A percentile compares a stretch with the other conserved stretches of the same genome.
These are phyloP conservation scores for Pseudocercospora fijiensis DNA, from an alignment of 2,329 filamentous ascomycete species.

Conservation along the genomic window DNA sequence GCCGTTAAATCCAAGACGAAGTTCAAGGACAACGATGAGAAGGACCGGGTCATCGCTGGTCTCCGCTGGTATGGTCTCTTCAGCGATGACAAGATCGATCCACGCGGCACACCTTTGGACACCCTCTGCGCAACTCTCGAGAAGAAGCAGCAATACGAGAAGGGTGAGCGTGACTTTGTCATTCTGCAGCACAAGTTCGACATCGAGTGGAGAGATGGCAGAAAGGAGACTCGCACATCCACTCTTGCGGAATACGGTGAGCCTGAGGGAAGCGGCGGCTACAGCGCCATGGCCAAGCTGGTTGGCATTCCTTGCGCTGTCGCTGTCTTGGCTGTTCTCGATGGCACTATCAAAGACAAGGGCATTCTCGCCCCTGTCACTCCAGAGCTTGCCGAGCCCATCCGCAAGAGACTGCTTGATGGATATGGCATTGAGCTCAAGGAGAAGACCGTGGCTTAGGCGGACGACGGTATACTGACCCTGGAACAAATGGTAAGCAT, in stretches of 20 bases:
- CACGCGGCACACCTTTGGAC: conserved; percentile 78
- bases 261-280: conserved; percentile 60
- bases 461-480: background rate
- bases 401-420: conserved; percentile 71
- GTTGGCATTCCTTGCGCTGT: conserved; percentile 75
- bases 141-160: conserved; percentile 85
- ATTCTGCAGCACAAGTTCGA: conserved; percentile 78
- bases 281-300: conserved; percentile 79
- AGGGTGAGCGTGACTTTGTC: conserved; percentile 80
- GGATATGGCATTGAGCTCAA: conserved; percentile 72
- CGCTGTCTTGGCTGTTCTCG: conserved; percentile 56
- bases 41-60: conserved; percentile 67
- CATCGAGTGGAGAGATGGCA: conserved; percentile 79
- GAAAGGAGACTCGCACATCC: conserved; percentile 71
- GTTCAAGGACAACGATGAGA: conserved; percentile 68
- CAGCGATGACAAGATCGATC: conserved; percentile 66
- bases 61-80: conserved; percentile 71
- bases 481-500: background rate
- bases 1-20: conserved; percentile 73
- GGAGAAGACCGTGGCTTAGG: conserved; percentile 59
- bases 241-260: conserved; percentile 82
- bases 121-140: conserved; percentile 87
- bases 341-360: conserved; percentile 40
- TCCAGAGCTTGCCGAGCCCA: conserved; percentile 66
- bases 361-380: conserved; percentile 72